Evolutionary conservation across 257 asterid genomes (phyloP).

Genomic region (Forsythia suspensa): DNA sequence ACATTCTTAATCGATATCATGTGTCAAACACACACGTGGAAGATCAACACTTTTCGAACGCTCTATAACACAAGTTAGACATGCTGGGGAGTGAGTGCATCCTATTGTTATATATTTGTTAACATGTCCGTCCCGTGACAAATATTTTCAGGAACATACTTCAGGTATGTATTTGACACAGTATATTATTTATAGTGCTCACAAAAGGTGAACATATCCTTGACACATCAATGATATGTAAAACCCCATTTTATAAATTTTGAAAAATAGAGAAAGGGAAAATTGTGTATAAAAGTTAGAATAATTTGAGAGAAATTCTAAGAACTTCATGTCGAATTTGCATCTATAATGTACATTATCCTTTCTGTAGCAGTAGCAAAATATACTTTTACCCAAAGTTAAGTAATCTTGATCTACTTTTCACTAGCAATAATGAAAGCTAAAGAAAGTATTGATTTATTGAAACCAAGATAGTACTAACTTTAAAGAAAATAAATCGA

Average conservation of each 20-base stretch:
- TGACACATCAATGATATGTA: background rate
- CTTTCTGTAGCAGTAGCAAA: background rate
- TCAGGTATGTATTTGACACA: too few species aligned
- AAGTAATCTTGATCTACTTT: background rate
- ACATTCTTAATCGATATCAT: too few species aligned
- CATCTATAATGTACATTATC: background rate
- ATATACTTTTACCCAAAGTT: background rate
- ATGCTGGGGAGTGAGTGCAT: too few species aligned
- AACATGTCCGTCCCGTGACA: too few species aligned
- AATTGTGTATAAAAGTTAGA: background rate
- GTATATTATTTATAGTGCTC: too few species aligned
- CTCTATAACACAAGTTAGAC: background rate
- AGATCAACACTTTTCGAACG: background rate
- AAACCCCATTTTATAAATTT: background rate
- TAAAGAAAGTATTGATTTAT: background rate
- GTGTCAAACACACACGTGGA: background rate
- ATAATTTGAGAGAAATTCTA: background rate
- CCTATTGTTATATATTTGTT: too few species aligned
- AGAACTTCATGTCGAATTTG: background rate
- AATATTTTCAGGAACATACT: background rate
- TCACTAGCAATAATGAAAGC: background rate
- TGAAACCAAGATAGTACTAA: background rate
- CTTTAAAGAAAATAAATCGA: background rate
- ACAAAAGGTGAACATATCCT: background rate
- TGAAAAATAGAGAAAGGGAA: too few species aligned